Percentiles rank a stretch among this genome's conserved stretches.
Conservation (phyloP, 305 asterid genomes). For the Fraxinus velutina region DNA sequence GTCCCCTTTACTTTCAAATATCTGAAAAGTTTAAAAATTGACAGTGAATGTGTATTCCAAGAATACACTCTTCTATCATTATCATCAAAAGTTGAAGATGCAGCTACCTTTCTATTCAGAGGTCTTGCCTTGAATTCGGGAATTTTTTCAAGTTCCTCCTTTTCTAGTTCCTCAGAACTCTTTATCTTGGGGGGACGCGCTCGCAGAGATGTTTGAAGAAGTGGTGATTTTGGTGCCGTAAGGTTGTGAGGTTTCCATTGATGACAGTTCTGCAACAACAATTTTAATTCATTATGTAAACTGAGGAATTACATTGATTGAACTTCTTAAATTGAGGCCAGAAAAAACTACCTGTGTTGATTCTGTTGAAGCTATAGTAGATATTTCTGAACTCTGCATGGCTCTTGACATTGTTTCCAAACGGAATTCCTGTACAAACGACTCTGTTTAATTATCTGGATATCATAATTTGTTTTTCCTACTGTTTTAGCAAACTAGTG, state of each 20-base stretch:
- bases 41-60: neutral
- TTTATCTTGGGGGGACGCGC: constrained; percentile 79
- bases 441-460: constrained; percentile 5
- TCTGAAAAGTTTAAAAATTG: constrained; percentile 39
- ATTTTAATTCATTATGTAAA: neutral
- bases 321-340: neutral
- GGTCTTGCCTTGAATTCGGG: constrained; percentile 92
- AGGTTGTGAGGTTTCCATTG: constrained; percentile 61
- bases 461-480: neutral
- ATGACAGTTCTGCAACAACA: constrained; percentile 47
- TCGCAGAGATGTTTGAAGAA: constrained; percentile 69
- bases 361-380: constrained; percentile 60
- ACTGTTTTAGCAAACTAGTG: neutral
- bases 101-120: constrained; percentile 70
- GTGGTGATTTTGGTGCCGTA: constrained; percentile 80
- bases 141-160: constrained; percentile 63
- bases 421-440: constrained; percentile 69
- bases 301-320: neutral
- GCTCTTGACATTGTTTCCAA: constrained; percentile 88
- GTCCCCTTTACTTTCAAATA: constrained; percentile 91
- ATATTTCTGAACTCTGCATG: constrained; percentile 59
- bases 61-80: neutral
- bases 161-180: constrained; percentile 66
- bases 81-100: neutral
- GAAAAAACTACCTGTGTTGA: constrained; percentile 43